Evolutionary conservation across 1,284 basidiomycete species (phyloP), one percentile per base, ranked within the genome.

Genomic region (Sanguinoderma infundibulare): DNA sequence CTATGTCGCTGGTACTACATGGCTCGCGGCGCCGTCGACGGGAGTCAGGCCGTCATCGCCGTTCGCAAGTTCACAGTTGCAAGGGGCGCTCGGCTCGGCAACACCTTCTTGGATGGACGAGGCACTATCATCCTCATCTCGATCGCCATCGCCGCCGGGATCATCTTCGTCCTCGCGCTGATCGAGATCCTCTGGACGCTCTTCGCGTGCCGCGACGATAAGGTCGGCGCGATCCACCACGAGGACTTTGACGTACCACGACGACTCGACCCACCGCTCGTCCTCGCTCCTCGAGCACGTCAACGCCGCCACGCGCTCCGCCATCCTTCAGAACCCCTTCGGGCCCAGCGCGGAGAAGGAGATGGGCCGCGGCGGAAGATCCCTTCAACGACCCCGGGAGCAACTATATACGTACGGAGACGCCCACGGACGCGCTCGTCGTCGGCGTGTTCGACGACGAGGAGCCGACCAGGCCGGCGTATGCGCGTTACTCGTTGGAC

Each of bases 91-190:
- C 87, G 97, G 44, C 79, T 99, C 39, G 95, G 94, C 32, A 98
- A 99, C 78, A 96, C 95, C 1, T 93, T 96, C 73, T 81, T 89
- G 63, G 78, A 84, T 52, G 87, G 89, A 47, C 88, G 92, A 64
- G 92, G 94, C 22, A 96, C 96, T 0, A 92, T 99, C 57, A 98
- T 99, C 64, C 84, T 98, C 39, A 96, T 99, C 68, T 97, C 95
- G 5, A 98, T 99, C 68, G 97, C 96, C 30, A 98, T 98, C 65
- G 89, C 94, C 4, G 94, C 96, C 12, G 97, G 96, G 30, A 87
- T 98, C 26, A 94, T 99, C 55, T 96, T 98, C 79, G 78, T 98
- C 1, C 82, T 98, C 26, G 91, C 94, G 17, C 79, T 98, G 38
- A 82, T 96, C 60, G 95, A 94, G 50, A 91, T 98, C 52, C 79